Percentiles rank a stretch among this genome's conserved stretches.
phyloP scores from a whole-genome alignment of 495 filamentous ascomycete genomes.

The Aspergillus egyptiacus region DNA sequence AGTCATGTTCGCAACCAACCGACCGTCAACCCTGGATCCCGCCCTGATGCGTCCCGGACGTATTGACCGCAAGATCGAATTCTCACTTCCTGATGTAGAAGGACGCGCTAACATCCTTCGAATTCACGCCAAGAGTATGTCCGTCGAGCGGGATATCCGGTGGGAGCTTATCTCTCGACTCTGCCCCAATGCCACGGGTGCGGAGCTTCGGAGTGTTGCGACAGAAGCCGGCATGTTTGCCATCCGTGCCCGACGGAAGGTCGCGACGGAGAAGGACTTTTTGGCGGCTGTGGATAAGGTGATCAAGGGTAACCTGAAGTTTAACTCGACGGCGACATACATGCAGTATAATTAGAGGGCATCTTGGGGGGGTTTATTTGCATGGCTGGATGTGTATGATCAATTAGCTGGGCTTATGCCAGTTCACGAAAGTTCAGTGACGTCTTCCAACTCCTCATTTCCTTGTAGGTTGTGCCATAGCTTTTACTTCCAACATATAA shows the following conservation, averaged over 20 bases:
- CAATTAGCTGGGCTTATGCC: conserved; percentile 15
- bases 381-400: conserved; percentile 27
- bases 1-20: conserved; percentile 99
- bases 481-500: too few species aligned
- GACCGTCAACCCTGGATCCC: conserved; percentile 91
- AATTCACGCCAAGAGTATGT: conserved; percentile 99
- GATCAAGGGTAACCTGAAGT: conserved; percentile 98
- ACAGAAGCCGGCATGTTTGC: conserved; percentile 99
- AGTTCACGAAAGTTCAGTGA: conserved; percentile 14
- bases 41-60: conserved; percentile 95
- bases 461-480: too few species aligned
- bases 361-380: conserved; percentile 12
- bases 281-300: conserved; percentile 97
- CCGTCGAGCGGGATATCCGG: conserved; percentile 94
- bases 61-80: conserved; percentile 98
- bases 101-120: conserved; percentile 95
- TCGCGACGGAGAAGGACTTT: conserved; percentile 99
- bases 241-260: conserved; percentile 93
- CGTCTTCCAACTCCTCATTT: not conserved
- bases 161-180: conserved; percentile 97
- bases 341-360: conserved; percentile 91
- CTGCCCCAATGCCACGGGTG: conserved; percentile 95
- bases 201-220: conserved; percentile 89
- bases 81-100: conserved; percentile 92
- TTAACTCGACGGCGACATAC: conserved; percentile 97